phyloP scores from a whole-genome alignment of 2,329 filamentous ascomycete species.

The Metarhizium album region DNA sequence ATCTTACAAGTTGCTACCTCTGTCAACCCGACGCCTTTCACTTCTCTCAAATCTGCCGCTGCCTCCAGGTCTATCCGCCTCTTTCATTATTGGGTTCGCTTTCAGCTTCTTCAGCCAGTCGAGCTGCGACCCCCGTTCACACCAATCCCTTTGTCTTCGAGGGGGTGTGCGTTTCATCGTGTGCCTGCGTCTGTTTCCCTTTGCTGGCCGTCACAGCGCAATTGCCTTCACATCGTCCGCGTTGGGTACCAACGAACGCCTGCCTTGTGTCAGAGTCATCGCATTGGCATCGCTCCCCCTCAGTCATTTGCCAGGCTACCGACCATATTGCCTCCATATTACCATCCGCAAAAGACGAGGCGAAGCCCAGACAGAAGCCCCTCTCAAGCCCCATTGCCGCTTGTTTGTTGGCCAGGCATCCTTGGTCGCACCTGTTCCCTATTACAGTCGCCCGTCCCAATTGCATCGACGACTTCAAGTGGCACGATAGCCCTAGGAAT shows the following conservation, averaged over 20 bases:
- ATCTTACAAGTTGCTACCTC: not conserved
- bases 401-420: not conserved
- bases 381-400: slow-evolving; percentile 1
- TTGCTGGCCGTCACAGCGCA: slow-evolving; percentile 1
- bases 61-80: not conserved
- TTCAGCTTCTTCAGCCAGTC: not conserved
- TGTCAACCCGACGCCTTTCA: not conserved
- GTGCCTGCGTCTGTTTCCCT: slow-evolving; percentile 3
- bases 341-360: not conserved
- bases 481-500: not conserved
- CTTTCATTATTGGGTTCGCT: not conserved
- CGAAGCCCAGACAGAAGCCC: not conserved
- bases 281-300: not conserved
- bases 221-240: not conserved
- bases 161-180: slow-evolving; percentile 1
- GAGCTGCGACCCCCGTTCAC: not conserved
- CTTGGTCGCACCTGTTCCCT: not conserved
- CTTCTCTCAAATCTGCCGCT: not conserved
- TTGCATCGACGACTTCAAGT: not conserved
- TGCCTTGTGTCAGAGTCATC: slow-evolving; percentile 5
- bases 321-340: too few relatives aligned
- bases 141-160: not conserved
- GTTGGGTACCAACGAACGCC: slow-evolving; percentile 7
- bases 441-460: too few relatives aligned
- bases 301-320: not conserved